Evolutionary conservation across 495 filamentous ascomycete species (phyloP).

Genomic region (Aspergillus kassunensis): DNA sequence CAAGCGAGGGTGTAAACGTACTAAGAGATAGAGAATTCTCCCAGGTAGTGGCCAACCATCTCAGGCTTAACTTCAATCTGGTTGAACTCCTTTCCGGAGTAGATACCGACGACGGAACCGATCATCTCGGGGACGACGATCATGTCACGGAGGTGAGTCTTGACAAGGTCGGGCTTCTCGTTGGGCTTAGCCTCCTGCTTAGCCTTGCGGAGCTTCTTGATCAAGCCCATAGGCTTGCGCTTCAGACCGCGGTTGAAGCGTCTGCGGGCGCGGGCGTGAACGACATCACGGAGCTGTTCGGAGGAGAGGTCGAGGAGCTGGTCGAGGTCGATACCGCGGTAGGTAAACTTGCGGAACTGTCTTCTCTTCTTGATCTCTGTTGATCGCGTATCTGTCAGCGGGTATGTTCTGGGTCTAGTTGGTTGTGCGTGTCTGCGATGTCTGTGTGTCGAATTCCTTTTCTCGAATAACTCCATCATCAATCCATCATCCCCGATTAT

Average conservation of each 20-base stretch:
- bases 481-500: slow-evolving; percentile 4
- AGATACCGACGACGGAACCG: slow-evolving; percentile 94
- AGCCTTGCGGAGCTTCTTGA: slow-evolving; percentile 99
- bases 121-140: slow-evolving; percentile 99
- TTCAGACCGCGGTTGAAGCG: slow-evolving; percentile 99
- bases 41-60: slow-evolving; percentile 99
- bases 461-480: not conserved
- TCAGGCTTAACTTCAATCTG: slow-evolving; percentile 99
- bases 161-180: slow-evolving; percentile 98
- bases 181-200: slow-evolving; percentile 99
- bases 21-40: slow-evolving; percentile 99
- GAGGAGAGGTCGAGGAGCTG: slow-evolving; percentile 98
- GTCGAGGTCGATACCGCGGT: slow-evolving; percentile 98
- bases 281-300: slow-evolving; percentile 97
- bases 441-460: slow-evolving; percentile 17
- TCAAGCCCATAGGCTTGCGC: slow-evolving; percentile 99
- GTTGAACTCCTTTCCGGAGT: slow-evolving; percentile 99
- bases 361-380: slow-evolving; percentile 97
- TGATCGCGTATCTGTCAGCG: slow-evolving; percentile 41
- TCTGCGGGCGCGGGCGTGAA: slow-evolving; percentile 96
- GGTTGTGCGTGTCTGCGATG: not conserved
- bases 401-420: slow-evolving; percentile 18
- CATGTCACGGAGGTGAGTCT: slow-evolving; percentile 99
- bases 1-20: slow-evolving; percentile 63
- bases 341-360: slow-evolving; percentile 99